Evolutionary conservation across 768 basidiomycete genomes (phyloP), one percentile per base, ranked within the genome.

Genomic region (Paxillus rubicundulus): DNA sequence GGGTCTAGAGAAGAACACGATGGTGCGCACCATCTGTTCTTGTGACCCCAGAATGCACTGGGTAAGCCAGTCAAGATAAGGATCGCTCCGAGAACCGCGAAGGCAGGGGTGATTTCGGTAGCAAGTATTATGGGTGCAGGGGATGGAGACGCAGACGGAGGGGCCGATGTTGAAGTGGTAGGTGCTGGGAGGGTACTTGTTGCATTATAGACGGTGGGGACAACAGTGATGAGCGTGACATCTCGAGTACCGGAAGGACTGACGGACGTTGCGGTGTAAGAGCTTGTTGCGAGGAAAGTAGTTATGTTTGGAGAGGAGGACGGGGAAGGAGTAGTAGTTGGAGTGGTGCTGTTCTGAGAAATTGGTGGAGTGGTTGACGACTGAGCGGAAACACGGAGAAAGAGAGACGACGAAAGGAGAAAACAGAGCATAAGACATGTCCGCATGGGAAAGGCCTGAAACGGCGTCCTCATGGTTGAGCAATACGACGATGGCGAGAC

Each of bases 1-100:
- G 14, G 18, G 44, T 21, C 18, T 17, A 18, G 18, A 46, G 44
- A 24, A 47, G 32, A 38, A 54, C 36, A n/a, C 47, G 39, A 50
- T 47, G 42, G 9, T 38, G 74, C 80, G 38, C 63, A 89, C 93
- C 95, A 96, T 79, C 93, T 76, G 69, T 97, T 95, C 78, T 96
- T 96, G 74, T 94, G 92, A 18, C 95, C 95, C 73, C 90, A 86
- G 60, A 92, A 92, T 3, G 90, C 89, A 47, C 90, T 89, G 9
- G 92, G 92, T 6, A 95, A 74, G 43, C 95, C 95, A 9, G 90
- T 92, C 45, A 97, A 63, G 59, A 97, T 92, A 65, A 98, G 83
- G 55, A 97, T 70, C 5, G 82, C 89, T 43, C 95, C 95, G 14
- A 94, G 78, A 28, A 94, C 89, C 46, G 85, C 93, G 70, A 95